phyloP scores from a whole-genome alignment of 208 protist genomes.

The Acanthamoeba sp. region DNA sequence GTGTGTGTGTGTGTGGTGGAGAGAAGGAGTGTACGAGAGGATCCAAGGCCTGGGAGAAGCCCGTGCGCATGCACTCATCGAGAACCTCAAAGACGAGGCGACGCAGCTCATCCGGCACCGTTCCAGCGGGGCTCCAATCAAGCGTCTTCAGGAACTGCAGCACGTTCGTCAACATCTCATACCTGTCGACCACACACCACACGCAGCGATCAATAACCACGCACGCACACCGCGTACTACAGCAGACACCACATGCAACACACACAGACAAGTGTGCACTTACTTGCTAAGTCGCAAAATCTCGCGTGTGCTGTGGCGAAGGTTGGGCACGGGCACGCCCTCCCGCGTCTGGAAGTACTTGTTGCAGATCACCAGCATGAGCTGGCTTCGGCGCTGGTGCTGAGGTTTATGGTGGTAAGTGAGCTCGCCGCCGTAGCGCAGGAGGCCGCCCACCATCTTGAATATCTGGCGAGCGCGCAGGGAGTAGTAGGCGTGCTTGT shows the following conservation, averaged over 20 bases:
- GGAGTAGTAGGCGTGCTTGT: neutral
- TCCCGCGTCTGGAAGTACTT: slow-evolving; percentile 21
- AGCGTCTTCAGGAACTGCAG: neutral
- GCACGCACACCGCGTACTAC: no score
- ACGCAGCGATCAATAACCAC: neutral
- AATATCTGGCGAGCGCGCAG: slow-evolving; percentile 11
- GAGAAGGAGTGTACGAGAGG: neutral
- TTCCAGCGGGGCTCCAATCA: neutral
- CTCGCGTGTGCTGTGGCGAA: neutral
- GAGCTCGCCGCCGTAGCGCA: slow-evolving; percentile 36
- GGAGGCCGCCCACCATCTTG: slow-evolving; percentile 34
- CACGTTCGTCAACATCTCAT: neutral
- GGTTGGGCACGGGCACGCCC: neutral
- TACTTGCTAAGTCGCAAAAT: neutral
- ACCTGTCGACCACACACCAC: neutral
- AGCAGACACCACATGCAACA: no score
- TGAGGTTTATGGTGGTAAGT: neutral
- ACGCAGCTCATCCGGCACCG: neutral
- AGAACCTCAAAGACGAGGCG: neutral
- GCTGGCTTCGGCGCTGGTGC: neutral
- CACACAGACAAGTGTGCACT: neutral
- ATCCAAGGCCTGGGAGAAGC: neutral
- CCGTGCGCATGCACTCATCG: neutral
- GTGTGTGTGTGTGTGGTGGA: neutral
- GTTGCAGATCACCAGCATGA: neutral